Evolutionary conservation across 2,329 filamentous ascomycete species (phyloP).

Genomic region (Colletotrichum camelliae): DNA sequence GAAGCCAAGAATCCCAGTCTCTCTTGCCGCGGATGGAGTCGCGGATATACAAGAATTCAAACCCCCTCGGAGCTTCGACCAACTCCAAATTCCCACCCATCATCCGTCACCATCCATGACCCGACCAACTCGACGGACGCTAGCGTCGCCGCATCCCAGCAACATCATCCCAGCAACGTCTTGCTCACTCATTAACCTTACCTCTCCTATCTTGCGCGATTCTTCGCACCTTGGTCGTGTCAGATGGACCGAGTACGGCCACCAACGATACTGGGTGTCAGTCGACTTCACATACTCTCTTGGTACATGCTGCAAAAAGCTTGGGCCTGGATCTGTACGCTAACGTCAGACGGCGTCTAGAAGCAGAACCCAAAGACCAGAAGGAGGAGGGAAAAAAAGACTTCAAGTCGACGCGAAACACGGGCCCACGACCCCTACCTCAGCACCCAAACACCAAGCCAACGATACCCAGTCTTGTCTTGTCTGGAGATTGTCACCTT

Average conservation of each 20-base stretch:
- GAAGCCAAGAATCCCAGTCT: background rate
- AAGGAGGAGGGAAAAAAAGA: background rate
- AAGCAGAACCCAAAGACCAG: background rate
- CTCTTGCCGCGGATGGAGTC: constrained; percentile 12
- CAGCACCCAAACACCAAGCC: background rate
- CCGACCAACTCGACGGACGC: background rate
- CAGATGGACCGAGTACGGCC: background rate
- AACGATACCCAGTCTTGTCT: background rate
- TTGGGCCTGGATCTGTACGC: background rate
- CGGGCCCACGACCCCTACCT: constrained; percentile 8
- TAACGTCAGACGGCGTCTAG: background rate
- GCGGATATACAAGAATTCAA: constrained; percentile 10
- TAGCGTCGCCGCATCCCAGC: background rate
- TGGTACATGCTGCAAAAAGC: background rate
- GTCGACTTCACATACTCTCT: background rate
- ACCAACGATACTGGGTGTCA: background rate
- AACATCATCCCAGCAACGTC: background rate
- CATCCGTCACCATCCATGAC: background rate
- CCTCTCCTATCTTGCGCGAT: background rate
- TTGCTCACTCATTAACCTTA: background rate
- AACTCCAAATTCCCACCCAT: background rate
- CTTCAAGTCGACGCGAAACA: constrained; percentile 10
- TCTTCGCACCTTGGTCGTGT: background rate
- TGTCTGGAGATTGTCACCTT: constrained; percentile 12
- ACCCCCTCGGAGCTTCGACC: background rate